Base-by-base conservation (phyloP, 805 yeast genomes). In the Ogataea thermomethanolica region DNA sequence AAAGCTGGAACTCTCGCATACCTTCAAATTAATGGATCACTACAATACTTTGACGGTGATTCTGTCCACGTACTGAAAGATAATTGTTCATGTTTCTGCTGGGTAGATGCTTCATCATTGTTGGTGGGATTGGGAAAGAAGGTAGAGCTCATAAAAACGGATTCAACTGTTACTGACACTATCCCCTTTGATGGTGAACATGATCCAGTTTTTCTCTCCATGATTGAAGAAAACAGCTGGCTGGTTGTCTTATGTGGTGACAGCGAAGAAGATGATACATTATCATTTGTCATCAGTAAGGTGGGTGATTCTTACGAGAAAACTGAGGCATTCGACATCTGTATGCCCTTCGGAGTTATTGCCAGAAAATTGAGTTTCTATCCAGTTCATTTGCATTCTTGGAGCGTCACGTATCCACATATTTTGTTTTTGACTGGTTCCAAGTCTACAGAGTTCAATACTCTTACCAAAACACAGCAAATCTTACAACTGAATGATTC, bases 401-500 rank as follows among this genome's bases (percentile, higher is more conserved):
- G 86, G 73, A 56, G 70, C 5, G 45, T 54, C 29, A 43, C 56
- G 20, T 35, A 55, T 45, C 55, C 64, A 2, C 36, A 47, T 8
- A 39, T 78, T 2, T 49, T 69, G 17, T 45, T 87, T 14, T 44
- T 83, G 1, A 74, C 85, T 1, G 74, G 83, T 2, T 74, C 89
- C 0, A 70, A 78, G 17, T 76, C 93, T 0, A 70, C 84, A 3
- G 95, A 85, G 39, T 53, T 84, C 11, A 61, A 75, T 7, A 61
- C 81, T 1, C 43, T 74, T 20, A 67, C 77, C 2, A 50, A 64
- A 1, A 34, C 49, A 0, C 59, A 61, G 13, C 54, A 66, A 3
- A 53, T 81, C 1, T 64, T 64, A 23, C 80, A 80, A 7, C 59
- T 73, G 3, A 84, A 83, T 50, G 96, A 89, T 54, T 67, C 80